Evolutionary conservation across 257 asterid genomes (phyloP).

Genomic region (Scutellaria minor): DNA sequence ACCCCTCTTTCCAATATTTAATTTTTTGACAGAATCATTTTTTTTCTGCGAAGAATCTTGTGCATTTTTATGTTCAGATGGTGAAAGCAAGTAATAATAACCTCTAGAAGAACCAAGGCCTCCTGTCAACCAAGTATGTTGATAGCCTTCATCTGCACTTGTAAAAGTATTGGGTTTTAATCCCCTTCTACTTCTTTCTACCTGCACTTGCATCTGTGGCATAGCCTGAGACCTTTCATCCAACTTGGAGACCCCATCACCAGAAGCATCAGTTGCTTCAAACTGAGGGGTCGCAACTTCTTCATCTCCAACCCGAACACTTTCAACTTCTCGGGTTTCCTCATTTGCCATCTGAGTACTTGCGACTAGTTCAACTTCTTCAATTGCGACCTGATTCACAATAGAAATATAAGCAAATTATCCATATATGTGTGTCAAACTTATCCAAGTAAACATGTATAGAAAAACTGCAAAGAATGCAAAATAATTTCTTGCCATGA

Average conservation of each 20-base stretch:
- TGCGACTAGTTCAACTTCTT: too few species aligned
- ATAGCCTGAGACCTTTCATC: not conserved
- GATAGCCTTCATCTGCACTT: slow-evolving; percentile 44
- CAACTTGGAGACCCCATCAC: slow-evolving; percentile 25
- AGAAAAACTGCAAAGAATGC: too few species aligned
- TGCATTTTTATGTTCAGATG: too few species aligned
- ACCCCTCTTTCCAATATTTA: slow-evolving; percentile 30
- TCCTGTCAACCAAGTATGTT: slow-evolving; percentile 22
- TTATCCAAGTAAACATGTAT: too few species aligned
- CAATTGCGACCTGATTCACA: too few species aligned
- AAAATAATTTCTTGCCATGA: too few species aligned
- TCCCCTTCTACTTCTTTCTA: slow-evolving; percentile 37
- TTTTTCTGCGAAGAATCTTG: not conserved
- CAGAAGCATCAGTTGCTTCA: slow-evolving; percentile 3
- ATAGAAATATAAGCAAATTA: too few species aligned
- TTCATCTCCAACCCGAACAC: not conserved
- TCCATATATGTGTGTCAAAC: too few species aligned
- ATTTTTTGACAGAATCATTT: slow-evolving; percentile 5
- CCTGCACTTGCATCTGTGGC: not conserved
- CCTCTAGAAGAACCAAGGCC: not conserved
- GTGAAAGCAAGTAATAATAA: too few species aligned
- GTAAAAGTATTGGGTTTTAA: slow-evolving; percentile 41
- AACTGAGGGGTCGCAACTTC: slow-evolving; percentile 16
- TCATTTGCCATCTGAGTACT: slow-evolving; percentile 24
- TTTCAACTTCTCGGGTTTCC: not conserved